Base-by-base conservation (phyloP, 148 eudicot genomes). In the Rhododendron williamsianum region DNA sequence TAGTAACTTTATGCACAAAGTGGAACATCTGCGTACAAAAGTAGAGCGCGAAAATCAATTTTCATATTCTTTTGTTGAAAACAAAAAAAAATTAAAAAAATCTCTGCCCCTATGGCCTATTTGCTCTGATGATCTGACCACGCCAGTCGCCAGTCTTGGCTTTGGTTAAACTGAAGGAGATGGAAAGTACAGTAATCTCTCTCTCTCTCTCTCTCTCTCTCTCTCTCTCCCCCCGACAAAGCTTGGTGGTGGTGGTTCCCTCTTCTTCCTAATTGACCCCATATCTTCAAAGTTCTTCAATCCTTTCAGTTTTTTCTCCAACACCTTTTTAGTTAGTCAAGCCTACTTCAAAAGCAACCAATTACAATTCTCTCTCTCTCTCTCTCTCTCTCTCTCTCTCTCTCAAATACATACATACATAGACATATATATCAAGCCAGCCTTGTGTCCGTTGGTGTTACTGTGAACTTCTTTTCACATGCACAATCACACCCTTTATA, bases 261-360 rank as follows among this genome's bases (percentile, higher is more conserved):
- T 4, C 82, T 52, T 21, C 84, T n/a, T 63, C 73, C 73, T 65
- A n/a, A n/a, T n/a, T 63, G 84, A 60, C 82, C 84, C 83, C 84
- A 82, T 82, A 30, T 71, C 78, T 83, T 83, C 78, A 83, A 72
- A 83, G 85, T 49, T 71, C 9, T 21, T 46, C 10, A 21, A 15
- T 30, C 60, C 43, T 30, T 46, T 71, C 25, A 30, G 12, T 25
- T 46, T 67, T 43, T 83, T 83, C 74, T 46, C 54, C 25, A n/a
- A 4, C 60, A 71, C 27, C 84, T 67, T 46, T 41, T 46, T 46
- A 43, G 38, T 45, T 67, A 74, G 84, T 82, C 84, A 82, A 67
- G 84, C 77, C 84, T 30, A 71, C 30, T 13, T 83, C 78, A 48
- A 49, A 69, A 83, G 78, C 51, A 69, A 27, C 78, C 78, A 46